Evolutionary conservation across 306 rosid genomes (phyloP).

Genomic region (Cucumis melo): DNA sequence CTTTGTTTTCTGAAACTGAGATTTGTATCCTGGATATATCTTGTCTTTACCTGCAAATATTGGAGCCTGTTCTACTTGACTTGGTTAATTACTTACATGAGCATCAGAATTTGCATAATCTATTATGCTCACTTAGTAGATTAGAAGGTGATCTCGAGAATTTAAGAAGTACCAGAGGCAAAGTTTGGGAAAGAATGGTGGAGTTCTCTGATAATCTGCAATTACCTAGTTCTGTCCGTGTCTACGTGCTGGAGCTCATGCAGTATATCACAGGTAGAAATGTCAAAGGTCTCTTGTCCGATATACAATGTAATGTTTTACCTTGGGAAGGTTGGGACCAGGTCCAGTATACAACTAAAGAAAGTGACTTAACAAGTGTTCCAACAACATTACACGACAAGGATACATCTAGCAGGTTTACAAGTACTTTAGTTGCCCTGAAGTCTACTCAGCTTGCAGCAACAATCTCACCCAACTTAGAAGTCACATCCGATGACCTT

Average conservation of each 20-base stretch:
- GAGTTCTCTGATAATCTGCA: constrained; percentile 76
- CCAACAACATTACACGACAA: constrained; percentile 34
- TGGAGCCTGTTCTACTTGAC: constrained; percentile 56
- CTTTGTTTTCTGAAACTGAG: constrained; percentile 22
- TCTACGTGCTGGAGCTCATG: constrained; percentile 77
- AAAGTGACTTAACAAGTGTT: constrained; percentile 29
- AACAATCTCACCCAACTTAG: constrained; percentile 59
- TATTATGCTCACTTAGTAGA: constrained; percentile 74
- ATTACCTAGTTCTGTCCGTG: constrained; percentile 75
- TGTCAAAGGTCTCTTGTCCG: constrained; percentile 64
- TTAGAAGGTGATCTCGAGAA: constrained; percentile 66
- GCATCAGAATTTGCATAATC: constrained; percentile 47
- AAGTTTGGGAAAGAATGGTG: constrained; percentile 76
- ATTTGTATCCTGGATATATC: constrained; percentile 49
- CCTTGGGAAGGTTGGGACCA: constrained; percentile 97
- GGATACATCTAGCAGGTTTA: constrained; percentile 63
- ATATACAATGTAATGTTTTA: constrained; percentile 40
- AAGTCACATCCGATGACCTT: constrained; percentile 62
- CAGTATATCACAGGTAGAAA: constrained; percentile 67
- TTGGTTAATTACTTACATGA: constrained; percentile 53
- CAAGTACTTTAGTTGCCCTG: constrained; percentile 84
- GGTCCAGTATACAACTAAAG: constrained; percentile 29
- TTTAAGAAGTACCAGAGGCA: constrained; percentile 59
- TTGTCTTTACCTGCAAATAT: constrained; percentile 48
- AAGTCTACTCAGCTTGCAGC: constrained; percentile 76